A percentile compares a stretch with the other conserved stretches of the same genome.
These are phyloP conservation scores for Mesostigma viride DNA, from an alignment of 139 green algal species.

Conservation along the genomic window DNA sequence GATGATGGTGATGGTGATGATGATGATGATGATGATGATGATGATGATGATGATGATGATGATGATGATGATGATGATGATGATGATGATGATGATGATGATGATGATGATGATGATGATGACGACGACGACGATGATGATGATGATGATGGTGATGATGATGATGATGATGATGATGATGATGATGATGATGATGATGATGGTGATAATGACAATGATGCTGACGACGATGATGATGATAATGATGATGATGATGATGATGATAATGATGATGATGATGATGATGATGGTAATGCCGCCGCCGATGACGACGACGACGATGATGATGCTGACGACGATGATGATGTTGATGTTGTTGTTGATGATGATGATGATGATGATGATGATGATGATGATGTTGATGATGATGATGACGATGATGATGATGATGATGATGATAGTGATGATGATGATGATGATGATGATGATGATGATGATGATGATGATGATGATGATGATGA, in stretches of 20 bases:
- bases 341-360: neutral
- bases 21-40: too few relatives aligned
- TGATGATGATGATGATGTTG: neutral
- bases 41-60: too few relatives aligned
- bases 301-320: too few relatives aligned
- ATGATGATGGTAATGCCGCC: conserved; percentile 8
- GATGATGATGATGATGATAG: neutral
- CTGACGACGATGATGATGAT: neutral
- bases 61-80: too few relatives aligned
- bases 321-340: too few relatives aligned
- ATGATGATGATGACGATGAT: neutral
- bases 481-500: too few relatives aligned
- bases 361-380: neutral
- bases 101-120: too few relatives aligned
- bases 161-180: neutral
- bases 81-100: too few relatives aligned
- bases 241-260: conserved; percentile 1
- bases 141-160: neutral
- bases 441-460: neutral
- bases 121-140: neutral
- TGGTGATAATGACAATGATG: too few relatives aligned
- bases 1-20: too few relatives aligned
- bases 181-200: neutral
- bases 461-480: too few relatives aligned
- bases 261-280: neutral